Evolutionary conservation across 441 rosid species (phyloP), one percentile per base, ranked within the genome.

Genomic region (Hura crepitans): DNA sequence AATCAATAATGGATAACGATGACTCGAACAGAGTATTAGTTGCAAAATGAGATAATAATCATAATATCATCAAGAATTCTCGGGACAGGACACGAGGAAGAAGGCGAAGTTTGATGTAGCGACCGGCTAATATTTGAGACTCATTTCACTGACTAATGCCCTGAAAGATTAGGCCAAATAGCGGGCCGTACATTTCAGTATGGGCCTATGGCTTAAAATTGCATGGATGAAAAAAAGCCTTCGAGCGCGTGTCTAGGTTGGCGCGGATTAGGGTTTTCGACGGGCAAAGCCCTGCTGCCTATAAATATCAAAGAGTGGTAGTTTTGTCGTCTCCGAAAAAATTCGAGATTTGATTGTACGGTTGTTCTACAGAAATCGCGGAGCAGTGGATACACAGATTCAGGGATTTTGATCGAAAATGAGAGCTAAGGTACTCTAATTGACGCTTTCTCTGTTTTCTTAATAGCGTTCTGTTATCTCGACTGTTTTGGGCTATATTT

Each of bases 341-440:
- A n/a, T 37, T 22, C 4, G 11, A 0, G 5, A 5, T 1, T 2
- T 17, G 49, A 13, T 33, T 2, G 6, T 23, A 22, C 31, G 20
- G 59, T 31, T 6, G 1, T 10, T 28, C 39, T 0, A 15, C n/a
- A 18, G 1, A 28, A 37, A 53, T 62, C 54, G 53, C 43, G 33
- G 67, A 45, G 11, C 4, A 13, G 42, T 22, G 13, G n/a, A 3
- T 12, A 8, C 10, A 17, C 25, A 42, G 58, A 45, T 22, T 23
- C 45, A 1, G 13, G 65, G 23, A 30, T 56, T 30, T n/a, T 35
- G 70, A 72, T 6, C 31, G 65, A 72, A 47, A 70, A 65, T 72
- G 75, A 65, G 75, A 47, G 75, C 75, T 25, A 72, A 72, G 75
- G 70, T 72, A 65, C 9, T 27, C 17, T 4, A n/a, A 54, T 30